Percentiles rank a stretch among this genome's conserved stretches.
Conservation (phyloP, 306 rosid species). For the Sophora flavescens region DNA sequence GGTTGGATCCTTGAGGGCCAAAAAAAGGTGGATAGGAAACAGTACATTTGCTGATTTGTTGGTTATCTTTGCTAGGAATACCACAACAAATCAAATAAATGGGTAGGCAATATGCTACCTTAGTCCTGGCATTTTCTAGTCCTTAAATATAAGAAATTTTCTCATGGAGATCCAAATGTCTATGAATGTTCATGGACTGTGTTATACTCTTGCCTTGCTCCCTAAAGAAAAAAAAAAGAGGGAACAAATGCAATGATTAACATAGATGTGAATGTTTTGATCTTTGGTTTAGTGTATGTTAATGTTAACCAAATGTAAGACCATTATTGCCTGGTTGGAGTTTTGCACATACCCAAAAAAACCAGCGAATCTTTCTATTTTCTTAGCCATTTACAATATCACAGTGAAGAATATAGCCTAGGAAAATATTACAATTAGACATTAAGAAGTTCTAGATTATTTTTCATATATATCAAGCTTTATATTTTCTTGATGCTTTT, state of each 20-base stretch:
- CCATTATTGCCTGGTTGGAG: neutral
- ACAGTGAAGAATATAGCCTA: conserved; percentile 5
- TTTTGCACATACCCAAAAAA: neutral
- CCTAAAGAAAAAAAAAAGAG: conserved; percentile 11
- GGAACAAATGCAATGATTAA: conserved; percentile 17
- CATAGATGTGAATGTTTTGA: neutral
- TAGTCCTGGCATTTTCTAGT: conserved; percentile 3
- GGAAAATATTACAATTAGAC: too few relatives aligned
- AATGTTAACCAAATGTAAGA: neutral
- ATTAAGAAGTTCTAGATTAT: too few relatives aligned
- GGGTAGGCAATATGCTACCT: conserved; percentile 60
- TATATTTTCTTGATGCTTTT: conserved; percentile 15
- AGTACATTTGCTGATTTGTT: conserved; percentile 88
- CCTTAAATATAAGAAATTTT: conserved; percentile 15
- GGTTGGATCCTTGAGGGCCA: conserved; percentile 93
- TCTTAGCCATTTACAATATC: too few relatives aligned
- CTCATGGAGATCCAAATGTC: conserved; percentile 12
- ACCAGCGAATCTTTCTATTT: neutral
- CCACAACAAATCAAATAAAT: conserved; percentile 79
- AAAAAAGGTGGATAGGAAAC: conserved; percentile 92
- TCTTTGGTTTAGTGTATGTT: neutral
- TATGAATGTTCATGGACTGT: conserved; percentile 27
- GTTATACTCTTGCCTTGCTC: neutral
- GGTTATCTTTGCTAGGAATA: conserved; percentile 82
- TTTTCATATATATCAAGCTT: too few relatives aligned